Evolutionary conservation across 176 grass and related monocot species (phyloP), one percentile per base, ranked within the genome.

Genomic region (Thinopyrum elongatum): DNA sequence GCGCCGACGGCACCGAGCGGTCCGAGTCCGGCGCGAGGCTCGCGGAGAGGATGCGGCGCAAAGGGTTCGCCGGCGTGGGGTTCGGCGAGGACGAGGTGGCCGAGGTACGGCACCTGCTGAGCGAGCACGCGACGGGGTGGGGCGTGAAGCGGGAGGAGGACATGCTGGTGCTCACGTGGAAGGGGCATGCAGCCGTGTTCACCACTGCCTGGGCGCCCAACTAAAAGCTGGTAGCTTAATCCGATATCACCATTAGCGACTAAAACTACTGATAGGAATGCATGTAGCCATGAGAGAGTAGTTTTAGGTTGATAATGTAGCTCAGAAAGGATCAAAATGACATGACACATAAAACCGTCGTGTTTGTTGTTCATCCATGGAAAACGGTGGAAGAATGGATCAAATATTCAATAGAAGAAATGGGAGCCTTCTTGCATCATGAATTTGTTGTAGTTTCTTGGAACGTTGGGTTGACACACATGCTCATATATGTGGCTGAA

Each of bases 121-220:
- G 85, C 27, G 94, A 98, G 89, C 97, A 98, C 84, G 89, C 90
- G 0, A 95, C 88, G 0, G 97, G 97, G 46, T 98, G 97, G 94
- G 91, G 96, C 22, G 34, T 91, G 86, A 98, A 94, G 79, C 86
- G 92, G 89, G 96, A 94, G 28, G 97, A 92, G 73, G 93, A 95
- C 38, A 93, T 94, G 86, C 65, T 95, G 39, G 88, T 94, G 90
- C 87, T 98, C 53, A 98, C 94, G 7, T 98, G 97, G 96, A 95
- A 98, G 67, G 97, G 94, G 0, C 94, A 98, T 57, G 93, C 83
- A 39, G 90, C 94, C 36, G 92, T 98, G 82, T 94, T 94, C 83
- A 93, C 94, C 0, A 86, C 84, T 7, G 88, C 90, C 6, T 98
- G 96, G 96, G 68, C 39, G 79, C 90, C 93, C 2, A 87, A 58